Conservation (phyloP, 2,329 filamentous ascomycete species). For the Annulohypoxylon truncatum region DNA sequence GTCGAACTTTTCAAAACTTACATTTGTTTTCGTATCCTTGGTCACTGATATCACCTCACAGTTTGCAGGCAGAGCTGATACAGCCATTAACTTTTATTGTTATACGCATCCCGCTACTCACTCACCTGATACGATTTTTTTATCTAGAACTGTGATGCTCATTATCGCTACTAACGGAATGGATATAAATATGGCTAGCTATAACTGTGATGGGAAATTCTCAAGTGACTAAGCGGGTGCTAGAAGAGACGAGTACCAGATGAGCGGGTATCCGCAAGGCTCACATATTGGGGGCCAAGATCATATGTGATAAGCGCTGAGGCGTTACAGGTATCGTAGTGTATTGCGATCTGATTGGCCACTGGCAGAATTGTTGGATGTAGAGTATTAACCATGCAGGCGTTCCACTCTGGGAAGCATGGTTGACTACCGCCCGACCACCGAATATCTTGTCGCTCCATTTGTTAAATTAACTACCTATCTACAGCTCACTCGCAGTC, state of each 20-base stretch:
- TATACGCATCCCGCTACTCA: background rate
- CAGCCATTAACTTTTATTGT: background rate
- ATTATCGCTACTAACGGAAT: background rate
- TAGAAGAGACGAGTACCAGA: too few relatives aligned
- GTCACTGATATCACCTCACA: background rate
- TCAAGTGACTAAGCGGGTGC: background rate
- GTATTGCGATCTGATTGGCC: background rate
- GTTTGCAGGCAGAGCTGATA: background rate
- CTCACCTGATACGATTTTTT: background rate
- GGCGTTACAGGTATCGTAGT: background rate
- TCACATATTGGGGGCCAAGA: too few relatives aligned
- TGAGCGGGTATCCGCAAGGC: too few relatives aligned
- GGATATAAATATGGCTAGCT: background rate
- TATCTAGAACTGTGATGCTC: background rate
- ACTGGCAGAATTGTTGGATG: background rate
- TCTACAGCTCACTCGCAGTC: background rate
- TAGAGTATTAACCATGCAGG: background rate
- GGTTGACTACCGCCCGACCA: too few relatives aligned
- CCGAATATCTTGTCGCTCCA: too few relatives aligned
- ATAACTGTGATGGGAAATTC: background rate
- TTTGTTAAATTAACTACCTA: too few relatives aligned
- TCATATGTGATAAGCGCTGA: background rate
- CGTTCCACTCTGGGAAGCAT: background rate
- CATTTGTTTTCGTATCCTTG: background rate
- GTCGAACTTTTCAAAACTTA: background rate